These are phyloP conservation scores for Fusarium aywerte DNA, from an alignment of 2,329 filamentous ascomycete species.

Conservation along the genomic window DNA sequence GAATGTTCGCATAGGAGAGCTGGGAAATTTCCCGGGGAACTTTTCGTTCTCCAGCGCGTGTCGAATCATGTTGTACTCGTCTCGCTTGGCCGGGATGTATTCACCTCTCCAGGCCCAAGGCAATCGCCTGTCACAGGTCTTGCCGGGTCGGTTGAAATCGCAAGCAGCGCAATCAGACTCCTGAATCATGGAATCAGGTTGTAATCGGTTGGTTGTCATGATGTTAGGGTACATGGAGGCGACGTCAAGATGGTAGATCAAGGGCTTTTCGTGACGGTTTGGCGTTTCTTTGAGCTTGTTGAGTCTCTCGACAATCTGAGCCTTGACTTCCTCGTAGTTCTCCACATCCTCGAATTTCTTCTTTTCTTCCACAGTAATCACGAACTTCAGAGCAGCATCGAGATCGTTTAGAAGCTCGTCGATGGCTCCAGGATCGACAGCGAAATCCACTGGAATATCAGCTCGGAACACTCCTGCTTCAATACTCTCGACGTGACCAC, in stretches of 20 bases:
- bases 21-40: constrained; percentile 83
- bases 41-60: constrained; percentile 90
- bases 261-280: constrained; percentile 83
- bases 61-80: constrained; percentile 99
- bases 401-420: constrained; percentile 89
- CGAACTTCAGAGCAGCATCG: constrained; percentile 89
- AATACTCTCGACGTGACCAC: constrained; percentile 98
- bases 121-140: constrained; percentile 93
- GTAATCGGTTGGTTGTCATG: constrained; percentile 98
- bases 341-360: constrained; percentile 81
- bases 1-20: constrained; percentile 77
- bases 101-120: constrained; percentile 99
- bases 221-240: constrained; percentile 99
- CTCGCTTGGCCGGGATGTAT: constrained; percentile 92
- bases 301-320: constrained; percentile 79
- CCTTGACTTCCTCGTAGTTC: constrained; percentile 86
- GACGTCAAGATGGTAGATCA: constrained; percentile 98
- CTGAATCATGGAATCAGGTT: constrained; percentile 98
- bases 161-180: constrained; percentile 97
- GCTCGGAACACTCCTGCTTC: constrained; percentile 96
- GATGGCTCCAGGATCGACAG: constrained; percentile 86
- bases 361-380: constrained; percentile 84
- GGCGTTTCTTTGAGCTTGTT: constrained; percentile 81
- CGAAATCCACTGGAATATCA: constrained; percentile 95
- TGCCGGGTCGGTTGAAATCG: constrained; percentile 97